Base-by-base conservation (phyloP, 345 rosid species). In the Kernera saxatilis region DNA sequence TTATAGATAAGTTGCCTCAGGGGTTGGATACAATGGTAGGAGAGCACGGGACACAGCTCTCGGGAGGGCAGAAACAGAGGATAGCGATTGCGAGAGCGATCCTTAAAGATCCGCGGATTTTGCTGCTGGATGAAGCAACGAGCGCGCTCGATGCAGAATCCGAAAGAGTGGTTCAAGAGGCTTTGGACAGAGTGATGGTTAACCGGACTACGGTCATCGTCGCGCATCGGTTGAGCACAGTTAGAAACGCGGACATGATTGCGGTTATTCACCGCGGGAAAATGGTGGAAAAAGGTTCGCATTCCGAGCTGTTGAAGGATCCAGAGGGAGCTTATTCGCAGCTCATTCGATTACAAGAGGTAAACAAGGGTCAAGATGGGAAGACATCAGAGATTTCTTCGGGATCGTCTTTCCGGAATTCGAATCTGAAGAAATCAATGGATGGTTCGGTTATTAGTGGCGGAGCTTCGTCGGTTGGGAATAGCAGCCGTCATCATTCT, bases 11-110 rank as follows among this genome's bases (percentile, higher is more conserved):
- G 73, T 70, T 91, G 35, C 95, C 97, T 74, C 79, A 89, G 81
- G 99, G 97, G 51, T 63, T 89, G 30, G 95, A 91, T 64, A 91
- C 97, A 2, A 81, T 85, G 95, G 96, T 85, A 5, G 98, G 98
- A 14, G 97, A 93, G 77, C 96, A 88, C 58, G 96, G 99, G 57
- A 85, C 94, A 19, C 97, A 87, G 74, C 85, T 94, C 45, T 91
- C 97, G 0, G 99, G 99, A 8, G 99, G 99, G 26, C 99, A 94
- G 63, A 93, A 93, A 75, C 98, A 93, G 80, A 85, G 98, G 66
- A 79, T 92, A 59, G 98, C 98, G 2, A 89, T 92, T 22, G 94
- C 98, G 0, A 85, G 98, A 72, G 98, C 96, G 2, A 89, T 89
- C 49, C 66, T 89, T n/a, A 92, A 89, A 77, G 81, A 91, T 48